phyloP scores from a whole-genome alignment of 1,284 basidiomycete species.

The Ceratobasidium theobromae region DNA sequence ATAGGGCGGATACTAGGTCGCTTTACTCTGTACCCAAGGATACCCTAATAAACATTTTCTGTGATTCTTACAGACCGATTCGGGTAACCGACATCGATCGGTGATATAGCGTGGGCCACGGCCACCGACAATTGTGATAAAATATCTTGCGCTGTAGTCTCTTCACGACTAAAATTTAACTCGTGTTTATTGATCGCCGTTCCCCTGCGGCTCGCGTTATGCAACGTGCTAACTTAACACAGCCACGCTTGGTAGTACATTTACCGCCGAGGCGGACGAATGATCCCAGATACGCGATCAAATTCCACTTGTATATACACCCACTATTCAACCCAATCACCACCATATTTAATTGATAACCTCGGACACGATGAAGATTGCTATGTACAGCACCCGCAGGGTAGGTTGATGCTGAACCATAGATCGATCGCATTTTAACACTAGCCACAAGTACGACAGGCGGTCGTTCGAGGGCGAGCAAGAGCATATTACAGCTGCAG shows the following conservation, averaged over 20 bases:
- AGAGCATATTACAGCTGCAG: constrained; percentile 21
- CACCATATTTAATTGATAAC: not conserved
- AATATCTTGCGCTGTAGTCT: no score
- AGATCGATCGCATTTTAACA: not conserved
- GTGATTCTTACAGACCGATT: no score
- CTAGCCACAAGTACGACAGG: constrained; percentile 34
- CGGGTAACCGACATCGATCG: no score
- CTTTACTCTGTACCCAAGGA: no score
- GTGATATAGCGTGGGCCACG: no score
- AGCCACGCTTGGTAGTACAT: constrained; percentile 19
- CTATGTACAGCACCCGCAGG: constrained; percentile 35
- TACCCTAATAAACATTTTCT: no score
- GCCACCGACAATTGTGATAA: no score
- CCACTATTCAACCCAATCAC: not conserved
- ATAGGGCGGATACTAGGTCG: no score
- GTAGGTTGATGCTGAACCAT: not conserved
- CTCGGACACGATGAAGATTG: constrained; percentile 32
- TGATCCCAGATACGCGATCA: constrained; percentile 19
- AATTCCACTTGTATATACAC: not conserved
- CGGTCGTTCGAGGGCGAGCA: constrained; percentile 34
- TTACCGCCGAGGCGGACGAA: not conserved
- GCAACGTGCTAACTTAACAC: not conserved
- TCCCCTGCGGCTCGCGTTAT: not conserved
- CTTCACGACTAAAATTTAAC: not conserved
- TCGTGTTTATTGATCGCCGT: not conserved